Base-by-base conservation (phyloP, 1,139 yeast species). In the Scheffersomyces lignicola region DNA sequence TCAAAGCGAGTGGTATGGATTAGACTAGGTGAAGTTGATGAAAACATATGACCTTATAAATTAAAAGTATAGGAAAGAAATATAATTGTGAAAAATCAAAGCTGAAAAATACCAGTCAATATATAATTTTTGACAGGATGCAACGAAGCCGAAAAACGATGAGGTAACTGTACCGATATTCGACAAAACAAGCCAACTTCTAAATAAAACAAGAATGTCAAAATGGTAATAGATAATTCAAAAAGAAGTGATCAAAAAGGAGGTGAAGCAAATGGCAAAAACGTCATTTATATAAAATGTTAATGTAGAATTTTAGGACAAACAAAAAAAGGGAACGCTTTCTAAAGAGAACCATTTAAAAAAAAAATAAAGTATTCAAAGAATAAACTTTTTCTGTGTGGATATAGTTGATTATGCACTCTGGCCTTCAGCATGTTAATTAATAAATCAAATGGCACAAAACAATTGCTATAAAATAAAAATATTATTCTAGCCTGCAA, bases 1-100 rank as follows among this genome's bases (percentile, higher is more conserved):
- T 48, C 50, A 37, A 49, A 41, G 36, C 51, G 52, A 37, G 41
- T 44, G 31, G 45, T 38, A 31, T 41, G 41, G 29, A 37, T 25
- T 24, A 39, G 33, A 18, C 24, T 33, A 15, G 48, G 33, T 17
- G 44, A 33, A 11, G 39, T 33, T 31, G 49, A 37, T 21, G 36
- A 40, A 20, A 40, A 40, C 48, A 44, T 42, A 31, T 20, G 40
- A 18, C 18, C 20, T 13, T 17, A 31, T 18, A 13, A 29, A 13
- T 26, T 24, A 23, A 18, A 26, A 33, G 18, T 24, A 18, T 23
- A 25, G 27, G 20, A 11, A 24, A 14, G 30, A 24, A 34, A 16
- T 18, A 28, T 14, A 28, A 37, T 34, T 27, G 18, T 16, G 17
- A 18, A 22, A 17, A 28, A 14, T 26, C 10, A 26, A 14, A 14